Percentiles rank a stretch among this genome's conserved stretches.
phyloP scores from a whole-genome alignment of 169 alveolate species.

The Plasmodium vinckei region DNA sequence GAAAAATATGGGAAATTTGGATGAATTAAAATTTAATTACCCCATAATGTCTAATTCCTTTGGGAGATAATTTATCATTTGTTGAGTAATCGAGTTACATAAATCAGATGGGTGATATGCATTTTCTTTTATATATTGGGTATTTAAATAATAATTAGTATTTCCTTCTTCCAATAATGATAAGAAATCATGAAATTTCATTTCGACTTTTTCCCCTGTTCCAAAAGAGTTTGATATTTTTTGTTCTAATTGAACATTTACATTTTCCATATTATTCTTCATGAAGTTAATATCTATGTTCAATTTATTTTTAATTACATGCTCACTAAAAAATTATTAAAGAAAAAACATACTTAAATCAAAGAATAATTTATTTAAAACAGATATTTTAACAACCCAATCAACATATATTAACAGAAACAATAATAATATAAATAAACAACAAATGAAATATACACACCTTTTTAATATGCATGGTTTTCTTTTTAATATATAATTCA shows the following conservation, averaged over 20 bases:
- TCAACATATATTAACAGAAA: neutral
- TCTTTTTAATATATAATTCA: constrained; percentile 61
- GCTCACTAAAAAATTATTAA: constrained; percentile 48
- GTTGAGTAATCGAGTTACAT: constrained; percentile 64
- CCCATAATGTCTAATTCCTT: constrained; percentile 70
- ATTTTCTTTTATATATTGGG: constrained; percentile 75
- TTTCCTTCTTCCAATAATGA: constrained; percentile 73
- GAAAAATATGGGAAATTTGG: neutral
- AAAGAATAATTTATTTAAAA: no score
- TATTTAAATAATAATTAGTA: constrained; percentile 68
- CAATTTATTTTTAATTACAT: constrained; percentile 31
- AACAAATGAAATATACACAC: constrained; percentile 10
- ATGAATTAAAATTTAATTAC: constrained; percentile 26
- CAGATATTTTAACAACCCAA: no score
- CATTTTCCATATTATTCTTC: constrained; percentile 65
- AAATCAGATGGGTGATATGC: constrained; percentile 58
- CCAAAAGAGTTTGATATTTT: constrained; percentile 70
- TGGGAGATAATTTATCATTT: constrained; percentile 67
- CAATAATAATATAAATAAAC: neutral
- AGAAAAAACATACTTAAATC: no score
- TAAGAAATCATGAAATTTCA: constrained; percentile 73
- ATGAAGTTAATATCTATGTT: constrained; percentile 56
- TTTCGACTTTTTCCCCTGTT: constrained; percentile 58
- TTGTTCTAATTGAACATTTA: constrained; percentile 65
- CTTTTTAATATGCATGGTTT: constrained; percentile 68